Base-by-base conservation (phyloP, 768 basidiomycete species). In the Mycena amicta region DNA sequence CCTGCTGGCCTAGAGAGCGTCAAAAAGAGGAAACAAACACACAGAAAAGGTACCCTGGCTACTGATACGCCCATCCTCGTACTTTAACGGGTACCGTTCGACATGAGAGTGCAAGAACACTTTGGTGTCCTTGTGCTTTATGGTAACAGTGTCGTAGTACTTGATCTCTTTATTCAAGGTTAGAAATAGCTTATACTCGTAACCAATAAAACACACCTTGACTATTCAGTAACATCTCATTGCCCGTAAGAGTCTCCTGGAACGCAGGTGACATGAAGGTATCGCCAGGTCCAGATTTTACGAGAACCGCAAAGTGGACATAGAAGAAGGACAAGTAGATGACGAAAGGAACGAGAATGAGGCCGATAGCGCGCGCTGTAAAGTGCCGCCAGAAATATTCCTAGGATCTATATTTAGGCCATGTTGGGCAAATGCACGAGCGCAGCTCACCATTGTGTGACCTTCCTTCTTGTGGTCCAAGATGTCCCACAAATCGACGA, bases 1-100 rank as follows among this genome's bases (percentile, higher is more conserved):
- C 95, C 69, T 97, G 95, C 77, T 96, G 95, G 62, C 93, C 95
- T n/a, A n/a, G n/a, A n/a, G n/a, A n/a, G n/a, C n/a, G n/a, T n/a
- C n/a, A n/a, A n/a, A n/a, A n/a, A n/a, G n/a, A n/a, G n/a, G n/a
- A n/a, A n/a, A n/a, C n/a, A n/a, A n/a, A n/a, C n/a, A n/a, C n/a
- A n/a, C n/a, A n/a, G n/a, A n/a, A n/a, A n/a, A n/a, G n/a, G n/a
- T n/a, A n/a, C n/a, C n/a, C 83, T 95, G 93, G 65, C 90, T 93
- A 63, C 91, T 93, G 72, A 98, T 86, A 60, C 97, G 92, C 2
- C 95, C 95, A 66, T 99, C 97, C 0, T 95, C 91, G 69, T 99
- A 99, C 55, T 88, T 88, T 59, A 98, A 78, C 47, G 97, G 97
- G 71, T 99, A 99, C 31, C 76, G 81, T 31, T 98, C 95, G 1